Percentiles rank a stretch among this genome's conserved stretches.
phyloP scores from a whole-genome alignment of 164 flowering plant genomes.

The Liriodendron chinense region DNA sequence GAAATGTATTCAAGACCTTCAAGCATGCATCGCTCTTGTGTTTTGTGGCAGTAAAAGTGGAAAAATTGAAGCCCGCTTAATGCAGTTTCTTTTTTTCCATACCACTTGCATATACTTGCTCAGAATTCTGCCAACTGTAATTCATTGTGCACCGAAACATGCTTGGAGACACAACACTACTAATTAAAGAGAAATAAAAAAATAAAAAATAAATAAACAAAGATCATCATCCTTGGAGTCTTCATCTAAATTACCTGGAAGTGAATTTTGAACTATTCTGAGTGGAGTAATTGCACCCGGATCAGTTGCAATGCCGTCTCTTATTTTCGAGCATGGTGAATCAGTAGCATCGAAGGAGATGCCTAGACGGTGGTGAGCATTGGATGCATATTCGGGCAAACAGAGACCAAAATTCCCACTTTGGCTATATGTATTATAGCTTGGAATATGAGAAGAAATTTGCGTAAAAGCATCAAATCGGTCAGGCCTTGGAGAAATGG shows the following conservation, averaged over 20 bases:
- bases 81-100: background rate
- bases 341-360: background rate
- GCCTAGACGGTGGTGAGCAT: background rate
- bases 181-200: too few species aligned
- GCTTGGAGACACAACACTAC: too few species aligned
- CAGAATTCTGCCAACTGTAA: background rate
- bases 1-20: background rate
- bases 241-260: constrained; percentile 3
- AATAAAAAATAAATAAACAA: too few species aligned
- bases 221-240: background rate
- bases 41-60: background rate
- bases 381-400: background rate
- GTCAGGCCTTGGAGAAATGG: background rate
- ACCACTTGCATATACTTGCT: background rate
- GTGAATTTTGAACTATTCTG: background rate
- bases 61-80: background rate
- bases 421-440: background rate
- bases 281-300: background rate
- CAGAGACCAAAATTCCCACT: background rate
- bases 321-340: background rate
- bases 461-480: background rate
- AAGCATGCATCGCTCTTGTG: background rate
- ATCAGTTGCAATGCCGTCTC: background rate
- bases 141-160: background rate
- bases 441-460: background rate